A percentile compares a stretch with the other conserved stretches of the same genome.
Evolutionary conservation across 805 yeast species (phyloP).

Genomic region (Saccharomyces paradoxus): DNA sequence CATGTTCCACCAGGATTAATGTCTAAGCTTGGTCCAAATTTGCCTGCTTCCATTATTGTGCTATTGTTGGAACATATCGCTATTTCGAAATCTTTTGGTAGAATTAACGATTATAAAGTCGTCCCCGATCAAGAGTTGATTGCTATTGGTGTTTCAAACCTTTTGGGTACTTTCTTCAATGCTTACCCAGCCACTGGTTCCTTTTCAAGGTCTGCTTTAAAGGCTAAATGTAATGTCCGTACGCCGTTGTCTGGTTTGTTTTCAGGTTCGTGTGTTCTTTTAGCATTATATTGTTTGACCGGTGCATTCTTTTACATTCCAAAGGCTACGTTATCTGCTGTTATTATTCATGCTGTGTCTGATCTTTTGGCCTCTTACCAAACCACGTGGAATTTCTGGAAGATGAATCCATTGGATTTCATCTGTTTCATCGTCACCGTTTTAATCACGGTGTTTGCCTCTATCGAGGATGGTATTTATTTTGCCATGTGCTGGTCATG

Average conservation of each 20-base stretch:
- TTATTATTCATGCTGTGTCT: conserved; percentile 88
- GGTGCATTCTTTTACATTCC: conserved; percentile 83
- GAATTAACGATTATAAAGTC: conserved; percentile 84
- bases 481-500: conserved; percentile 81
- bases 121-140: conserved; percentile 89
- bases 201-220: conserved; percentile 87
- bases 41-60: conserved; percentile 80
- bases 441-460: conserved; percentile 62
- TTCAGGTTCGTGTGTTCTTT: conserved; percentile 80
- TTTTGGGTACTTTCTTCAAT: conserved; percentile 83
- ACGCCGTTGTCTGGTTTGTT: conserved; percentile 89
- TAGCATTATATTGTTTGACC: conserved; percentile 80
- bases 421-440: conserved; percentile 67
- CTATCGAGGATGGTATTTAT: conserved; percentile 84
- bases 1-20: conserved; percentile 52
- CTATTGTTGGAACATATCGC: conserved; percentile 87
- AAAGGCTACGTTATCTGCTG: conserved; percentile 76
- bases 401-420: conserved; percentile 64
- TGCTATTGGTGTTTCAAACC: conserved; percentile 87
- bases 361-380: conserved; percentile 69
- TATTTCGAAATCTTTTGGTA: conserved; percentile 86
- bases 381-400: conserved; percentile 63
- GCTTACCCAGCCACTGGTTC: conserved; percentile 97
- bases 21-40: conserved; percentile 56
- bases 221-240: conserved; percentile 90